Conservation (phyloP, 1,284 basidiomycete species). For the Ustilago lituana region DNA sequence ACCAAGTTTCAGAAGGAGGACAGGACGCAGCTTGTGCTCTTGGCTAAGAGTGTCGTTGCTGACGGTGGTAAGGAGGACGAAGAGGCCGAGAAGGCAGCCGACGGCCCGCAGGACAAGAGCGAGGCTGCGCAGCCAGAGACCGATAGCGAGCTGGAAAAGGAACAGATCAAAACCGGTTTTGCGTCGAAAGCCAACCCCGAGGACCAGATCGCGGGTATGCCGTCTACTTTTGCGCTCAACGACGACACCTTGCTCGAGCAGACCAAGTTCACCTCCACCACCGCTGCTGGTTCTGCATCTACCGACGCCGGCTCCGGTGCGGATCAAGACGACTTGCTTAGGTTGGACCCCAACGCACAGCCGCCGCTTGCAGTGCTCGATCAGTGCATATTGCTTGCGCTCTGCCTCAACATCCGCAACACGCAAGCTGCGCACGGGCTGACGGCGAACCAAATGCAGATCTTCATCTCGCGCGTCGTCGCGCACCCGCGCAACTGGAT, state of each 20-base stretch:
- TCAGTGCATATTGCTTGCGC: slow-evolving; percentile 62
- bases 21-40: slow-evolving; percentile 88
- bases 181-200: slow-evolving; percentile 46
- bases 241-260: slow-evolving; percentile 96
- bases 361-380: slow-evolving; percentile 70
- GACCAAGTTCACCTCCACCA: slow-evolving; percentile 79
- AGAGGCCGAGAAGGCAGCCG: slow-evolving; percentile 32
- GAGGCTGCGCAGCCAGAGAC: slow-evolving; percentile 20
- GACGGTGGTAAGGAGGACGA: slow-evolving; percentile 50
- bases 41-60: slow-evolving; percentile 77
- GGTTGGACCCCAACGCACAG: slow-evolving; percentile 83
- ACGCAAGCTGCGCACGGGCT: slow-evolving; percentile 66
- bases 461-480: slow-evolving; percentile 62
- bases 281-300: slow-evolving; percentile 69
- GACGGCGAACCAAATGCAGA: slow-evolving; percentile 62
- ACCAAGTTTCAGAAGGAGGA: slow-evolving; percentile 92
- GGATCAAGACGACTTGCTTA: slow-evolving; percentile 65
- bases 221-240: slow-evolving; percentile 84
- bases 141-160: too few relatives aligned
- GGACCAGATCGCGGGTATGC: slow-evolving; percentile 68
- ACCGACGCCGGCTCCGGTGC: slow-evolving; percentile 70
- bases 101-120: slow-evolving; percentile 12
- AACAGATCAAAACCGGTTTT: slow-evolving; percentile 48
- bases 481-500: slow-evolving; percentile 64
- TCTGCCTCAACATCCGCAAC: slow-evolving; percentile 65